Evolutionary conservation across 108 stramenopile species (phyloP), one percentile per base, ranked within the genome.

Genomic region (Skeletonema potamos): DNA sequence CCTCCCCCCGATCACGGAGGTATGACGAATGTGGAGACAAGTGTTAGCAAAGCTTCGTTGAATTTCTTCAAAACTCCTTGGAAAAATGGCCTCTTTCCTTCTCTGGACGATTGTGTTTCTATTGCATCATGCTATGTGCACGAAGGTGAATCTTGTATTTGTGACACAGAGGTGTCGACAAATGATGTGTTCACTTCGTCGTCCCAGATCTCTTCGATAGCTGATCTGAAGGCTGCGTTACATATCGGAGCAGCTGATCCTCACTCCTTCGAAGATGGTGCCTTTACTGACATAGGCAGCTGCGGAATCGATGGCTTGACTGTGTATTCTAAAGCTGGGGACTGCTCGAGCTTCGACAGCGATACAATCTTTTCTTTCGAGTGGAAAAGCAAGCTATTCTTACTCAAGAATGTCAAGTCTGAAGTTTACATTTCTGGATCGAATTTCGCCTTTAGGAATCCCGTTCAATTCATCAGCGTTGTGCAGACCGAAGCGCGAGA

Each of bases 401-500:
- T 64, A 22, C 32, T 66, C 28, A 67, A 57, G 34, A 79, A 79
- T 44, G 9, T 32, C 29, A 51, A 34, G 22, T 73, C 77, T 20
- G 67, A 56, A 7, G 76, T 77, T 24, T 30, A 27, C 6, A 32
- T 77, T 26, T 51, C 48, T 22, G 66, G 72, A 15, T 28, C 26
- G 32, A 33, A 54, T 30, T 30, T 36, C 43, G 12, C 30, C 28
- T 84, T 84, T 58, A 69, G 83, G 12, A 84, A 84, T 48, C 75
- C 83, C 11, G 60, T 63, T 5, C 61, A 65, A 34, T 81, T 84
- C 33, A 59, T 60, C 12, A 75, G 63, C 41, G 18, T 84, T 17
- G 44, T 43, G 30, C 68, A 77, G 17, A 63, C 74, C 27, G 61
- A 67, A 13, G 24, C 30, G 4, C 51, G 76, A 5, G 81, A 82